Conservation (phyloP, 345 rosid genomes). For the Camelina hispida region DNA sequence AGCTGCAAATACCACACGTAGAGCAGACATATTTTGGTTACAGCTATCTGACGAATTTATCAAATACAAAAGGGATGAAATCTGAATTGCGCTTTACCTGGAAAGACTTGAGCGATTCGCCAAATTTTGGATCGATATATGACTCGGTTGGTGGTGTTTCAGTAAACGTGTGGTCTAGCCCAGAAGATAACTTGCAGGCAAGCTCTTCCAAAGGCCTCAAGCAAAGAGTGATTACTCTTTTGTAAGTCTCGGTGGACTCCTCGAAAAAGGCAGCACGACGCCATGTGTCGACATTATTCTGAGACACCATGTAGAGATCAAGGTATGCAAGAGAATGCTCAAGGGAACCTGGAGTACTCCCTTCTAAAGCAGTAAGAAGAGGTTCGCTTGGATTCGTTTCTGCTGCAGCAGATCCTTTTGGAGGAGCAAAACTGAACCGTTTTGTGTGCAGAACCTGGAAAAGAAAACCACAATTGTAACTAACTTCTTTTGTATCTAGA, state of each 20-base stretch:
- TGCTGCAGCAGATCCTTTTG: slow-evolving; percentile 98
- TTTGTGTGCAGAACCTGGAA: slow-evolving; percentile 80
- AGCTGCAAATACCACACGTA: slow-evolving; percentile 51
- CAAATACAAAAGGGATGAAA: background rate
- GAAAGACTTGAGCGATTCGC: slow-evolving; percentile 63
- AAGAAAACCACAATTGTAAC: slow-evolving; percentile 6
- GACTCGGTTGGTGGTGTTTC: slow-evolving; percentile 55
- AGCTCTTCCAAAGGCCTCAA: slow-evolving; percentile 82
- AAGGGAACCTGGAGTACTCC: slow-evolving; percentile 69
- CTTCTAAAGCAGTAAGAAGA: slow-evolving; percentile 87
- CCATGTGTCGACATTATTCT: slow-evolving; percentile 92
- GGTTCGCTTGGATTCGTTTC: slow-evolving; percentile 96
- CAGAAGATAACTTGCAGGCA: slow-evolving; percentile 63
- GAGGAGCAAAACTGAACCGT: slow-evolving; percentile 77
- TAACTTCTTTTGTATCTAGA: slow-evolving; percentile 61
- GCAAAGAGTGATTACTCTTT: slow-evolving; percentile 72
- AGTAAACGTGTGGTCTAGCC: slow-evolving; percentile 56
- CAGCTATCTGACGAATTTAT: background rate
- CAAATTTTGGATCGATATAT: slow-evolving; percentile 55
- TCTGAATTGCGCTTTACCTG: slow-evolving; percentile 57
- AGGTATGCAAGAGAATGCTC: slow-evolving; percentile 86
- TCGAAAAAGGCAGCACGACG: slow-evolving; percentile 95
- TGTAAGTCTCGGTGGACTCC: slow-evolving; percentile 93
- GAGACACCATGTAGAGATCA: slow-evolving; percentile 94
- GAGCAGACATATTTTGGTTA: background rate